These are phyloP conservation scores for Termitomyces eurrhizus DNA, from an alignment of 768 basidiomycete species.

Conservation along the genomic window DNA sequence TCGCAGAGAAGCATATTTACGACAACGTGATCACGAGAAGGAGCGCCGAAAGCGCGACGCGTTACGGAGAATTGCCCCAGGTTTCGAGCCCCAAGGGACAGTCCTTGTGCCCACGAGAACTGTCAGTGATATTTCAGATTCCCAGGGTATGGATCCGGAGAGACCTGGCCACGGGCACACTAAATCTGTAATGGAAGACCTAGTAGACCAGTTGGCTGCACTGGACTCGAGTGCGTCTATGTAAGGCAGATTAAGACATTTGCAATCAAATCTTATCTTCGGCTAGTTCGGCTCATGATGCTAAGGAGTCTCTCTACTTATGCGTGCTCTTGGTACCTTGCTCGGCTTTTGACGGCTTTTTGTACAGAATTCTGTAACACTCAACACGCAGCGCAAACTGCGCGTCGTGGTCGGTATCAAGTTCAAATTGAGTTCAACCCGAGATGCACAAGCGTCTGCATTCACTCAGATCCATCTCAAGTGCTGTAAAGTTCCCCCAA, in stretches of 20 bases:
- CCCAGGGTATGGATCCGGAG: slow-evolving; percentile 5
- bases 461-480: background rate
- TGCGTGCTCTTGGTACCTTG: background rate
- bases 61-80: slow-evolving; percentile 75
- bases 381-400: background rate
- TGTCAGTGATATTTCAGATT: slow-evolving; percentile 18
- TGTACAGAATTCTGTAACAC: background rate
- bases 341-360: background rate
- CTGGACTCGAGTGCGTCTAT: slow-evolving; percentile 38
- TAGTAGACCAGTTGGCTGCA: slow-evolving; percentile 77
- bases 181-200: slow-evolving; percentile 71
- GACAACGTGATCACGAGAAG: slow-evolving; percentile 73
- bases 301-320: background rate
- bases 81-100: slow-evolving; percentile 66
- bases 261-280: background rate
- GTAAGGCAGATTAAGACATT: background rate
- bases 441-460: background rate
- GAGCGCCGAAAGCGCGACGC: slow-evolving; percentile 62
- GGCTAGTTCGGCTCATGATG: background rate
- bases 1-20: slow-evolving; percentile 69
- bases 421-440: no score
- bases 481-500: background rate
- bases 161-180: slow-evolving; percentile 20
- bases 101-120: slow-evolving; percentile 53
- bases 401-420: background rate